phyloP scores from a whole-genome alignment of 257 asterid genomes.

The Gentiana straminea region DNA sequence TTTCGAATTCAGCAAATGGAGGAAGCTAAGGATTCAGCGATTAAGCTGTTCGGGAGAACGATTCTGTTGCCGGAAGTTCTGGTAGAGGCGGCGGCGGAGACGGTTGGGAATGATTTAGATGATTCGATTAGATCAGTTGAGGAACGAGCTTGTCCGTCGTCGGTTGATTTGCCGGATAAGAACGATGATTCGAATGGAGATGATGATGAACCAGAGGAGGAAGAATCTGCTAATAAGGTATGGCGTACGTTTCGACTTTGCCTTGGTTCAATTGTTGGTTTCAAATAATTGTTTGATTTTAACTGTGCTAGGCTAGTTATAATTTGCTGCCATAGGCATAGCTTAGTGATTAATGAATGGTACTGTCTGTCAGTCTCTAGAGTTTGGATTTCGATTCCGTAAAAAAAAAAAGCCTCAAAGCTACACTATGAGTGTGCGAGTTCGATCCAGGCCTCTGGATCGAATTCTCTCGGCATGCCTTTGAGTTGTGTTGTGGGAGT shows the following conservation, averaged over 20 bases:
- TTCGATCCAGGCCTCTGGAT: too few relatives aligned
- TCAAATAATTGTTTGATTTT: constrained; percentile 21
- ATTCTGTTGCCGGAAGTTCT: constrained; percentile 46
- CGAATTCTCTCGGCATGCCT: too few relatives aligned
- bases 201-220: constrained; percentile 18
- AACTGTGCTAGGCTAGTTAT: constrained; percentile 7
- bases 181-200: constrained; percentile 20
- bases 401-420: too few relatives aligned
- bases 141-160: constrained; percentile 33
- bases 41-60: constrained; percentile 83
- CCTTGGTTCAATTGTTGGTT: constrained; percentile 9
- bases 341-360: too few relatives aligned
- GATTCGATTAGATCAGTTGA: constrained; percentile 17
- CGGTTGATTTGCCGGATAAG: constrained; percentile 35
- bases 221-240: constrained; percentile 41
- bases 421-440: too few relatives aligned
- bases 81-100: constrained; percentile 15
- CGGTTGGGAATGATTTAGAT: constrained; percentile 15
- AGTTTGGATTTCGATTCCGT: background rate
- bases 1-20: constrained; percentile 28
- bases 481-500: too few relatives aligned
- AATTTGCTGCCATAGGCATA: too few relatives aligned
- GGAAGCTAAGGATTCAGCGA: constrained; percentile 65
- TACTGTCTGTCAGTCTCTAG: background rate
- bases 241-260: constrained; percentile 12